A percentile compares a stretch with the other conserved stretches of the same genome.
These are phyloP conservation scores for Aspergillus quadrilineatus DNA, from an alignment of 2,329 filamentous ascomycete species.

Conservation along the genomic window DNA sequence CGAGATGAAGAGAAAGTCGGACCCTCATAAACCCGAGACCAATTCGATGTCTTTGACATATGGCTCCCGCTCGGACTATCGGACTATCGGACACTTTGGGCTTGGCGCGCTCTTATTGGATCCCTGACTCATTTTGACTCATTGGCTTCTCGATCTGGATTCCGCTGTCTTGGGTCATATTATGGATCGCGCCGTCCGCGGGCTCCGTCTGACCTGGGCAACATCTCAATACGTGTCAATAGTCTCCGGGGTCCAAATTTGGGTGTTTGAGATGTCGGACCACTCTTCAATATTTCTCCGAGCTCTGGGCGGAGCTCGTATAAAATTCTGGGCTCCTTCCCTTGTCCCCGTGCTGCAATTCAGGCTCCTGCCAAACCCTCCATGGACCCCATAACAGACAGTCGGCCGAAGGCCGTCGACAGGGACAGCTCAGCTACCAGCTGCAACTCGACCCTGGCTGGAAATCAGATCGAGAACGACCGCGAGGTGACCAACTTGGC, in stretches of 20 bases:
- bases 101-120: background rate
- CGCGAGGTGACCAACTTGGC: constrained; percentile 8
- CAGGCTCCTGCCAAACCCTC: background rate
- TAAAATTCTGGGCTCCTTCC: background rate
- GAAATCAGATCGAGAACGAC: background rate
- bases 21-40: constrained; percentile 2
- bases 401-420: background rate
- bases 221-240: too few species aligned
- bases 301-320: background rate
- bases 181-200: background rate
- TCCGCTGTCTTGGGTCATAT: too few species aligned
- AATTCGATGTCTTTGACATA: too few species aligned
- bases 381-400: background rate
- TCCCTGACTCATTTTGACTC: background rate
- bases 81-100: background rate
- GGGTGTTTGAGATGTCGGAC: background rate
- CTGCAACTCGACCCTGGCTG: background rate
- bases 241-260: background rate
- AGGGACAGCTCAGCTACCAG: constrained; percentile 1
- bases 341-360: background rate
- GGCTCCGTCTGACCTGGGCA: background rate
- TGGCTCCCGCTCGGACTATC: background rate
- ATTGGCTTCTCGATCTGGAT: too few species aligned
- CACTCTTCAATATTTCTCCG: background rate
- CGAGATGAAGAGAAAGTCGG: background rate